These are phyloP conservation scores for Rhamnella rubrinervis DNA, from an alignment of 331 rosid species.

Conservation along the genomic window DNA sequence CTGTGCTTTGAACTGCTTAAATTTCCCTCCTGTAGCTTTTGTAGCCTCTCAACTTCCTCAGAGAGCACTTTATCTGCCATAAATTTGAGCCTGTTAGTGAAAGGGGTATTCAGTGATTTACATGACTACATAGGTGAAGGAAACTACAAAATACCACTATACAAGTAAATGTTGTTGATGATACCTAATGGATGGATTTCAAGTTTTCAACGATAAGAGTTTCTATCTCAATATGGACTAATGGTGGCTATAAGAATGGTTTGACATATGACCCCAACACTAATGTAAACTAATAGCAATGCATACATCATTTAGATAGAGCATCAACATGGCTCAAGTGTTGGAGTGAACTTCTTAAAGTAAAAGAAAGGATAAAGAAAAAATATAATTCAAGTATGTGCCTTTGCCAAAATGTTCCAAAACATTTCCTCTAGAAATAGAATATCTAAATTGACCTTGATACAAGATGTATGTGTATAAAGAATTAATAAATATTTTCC, in stretches of 20 bases:
- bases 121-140: neutral
- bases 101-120: conserved; percentile 20
- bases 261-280: neutral
- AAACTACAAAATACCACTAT: neutral
- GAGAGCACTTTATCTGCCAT: conserved; percentile 59
- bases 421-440: no score
- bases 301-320: no score
- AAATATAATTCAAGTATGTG: neutral
- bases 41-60: conserved; percentile 63
- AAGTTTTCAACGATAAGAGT: neutral
- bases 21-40: conserved; percentile 40
- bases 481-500: no score
- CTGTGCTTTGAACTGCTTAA: conserved; percentile 30
- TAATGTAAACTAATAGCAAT: neutral
- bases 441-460: neutral
- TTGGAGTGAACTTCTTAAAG: neutral
- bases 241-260: neutral
- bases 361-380: neutral
- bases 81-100: conserved; percentile 29
- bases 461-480: no score
- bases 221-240: neutral
- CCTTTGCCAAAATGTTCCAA: neutral
- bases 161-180: neutral
- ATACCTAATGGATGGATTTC: neutral
- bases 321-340: neutral